Percentiles rank a stretch among this genome's conserved stretches.
Evolutionary conservation across 768 basidiomycete genomes (phyloP).

Genomic region (Favolaschia claudopus): DNA sequence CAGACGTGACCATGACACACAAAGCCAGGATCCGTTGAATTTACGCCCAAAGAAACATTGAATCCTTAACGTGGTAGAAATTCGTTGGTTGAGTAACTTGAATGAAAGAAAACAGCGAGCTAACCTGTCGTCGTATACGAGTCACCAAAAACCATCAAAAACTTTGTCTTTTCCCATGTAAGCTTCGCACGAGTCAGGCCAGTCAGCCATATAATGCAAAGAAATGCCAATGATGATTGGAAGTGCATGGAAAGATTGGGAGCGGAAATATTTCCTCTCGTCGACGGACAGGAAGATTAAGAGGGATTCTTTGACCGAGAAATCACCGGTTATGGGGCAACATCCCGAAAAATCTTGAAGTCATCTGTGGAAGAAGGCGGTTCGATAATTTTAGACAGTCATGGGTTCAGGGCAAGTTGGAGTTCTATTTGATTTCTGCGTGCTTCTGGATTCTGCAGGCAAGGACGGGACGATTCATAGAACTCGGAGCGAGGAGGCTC

Average conservation of each 20-base stretch:
- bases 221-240: background rate
- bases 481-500: no score
- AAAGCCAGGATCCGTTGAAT: slow-evolving; percentile 58
- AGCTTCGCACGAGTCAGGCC: slow-evolving; percentile 36
- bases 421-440: no score
- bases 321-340: slow-evolving; percentile 11
- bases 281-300: no score
- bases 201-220: background rate
- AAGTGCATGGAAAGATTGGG: no score
- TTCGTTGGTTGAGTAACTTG: background rate
- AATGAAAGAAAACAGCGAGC: background rate
- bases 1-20: slow-evolving; percentile 46
- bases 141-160: slow-evolving; percentile 68
- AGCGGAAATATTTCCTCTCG: no score
- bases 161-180: slow-evolving; percentile 62
- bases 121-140: slow-evolving; percentile 62
- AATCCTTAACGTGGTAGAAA: slow-evolving; percentile 45
- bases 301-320: background rate
- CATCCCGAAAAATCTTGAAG: no score
- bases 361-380: no score
- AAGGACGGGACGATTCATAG: no score
- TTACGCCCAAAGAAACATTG: slow-evolving; percentile 63
- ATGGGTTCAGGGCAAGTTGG: no score
- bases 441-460: no score
- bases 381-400: no score